Evolutionary conservation across 495 filamentous ascomycete species (phyloP).

Genomic region (Rhypophila decipiens): DNA sequence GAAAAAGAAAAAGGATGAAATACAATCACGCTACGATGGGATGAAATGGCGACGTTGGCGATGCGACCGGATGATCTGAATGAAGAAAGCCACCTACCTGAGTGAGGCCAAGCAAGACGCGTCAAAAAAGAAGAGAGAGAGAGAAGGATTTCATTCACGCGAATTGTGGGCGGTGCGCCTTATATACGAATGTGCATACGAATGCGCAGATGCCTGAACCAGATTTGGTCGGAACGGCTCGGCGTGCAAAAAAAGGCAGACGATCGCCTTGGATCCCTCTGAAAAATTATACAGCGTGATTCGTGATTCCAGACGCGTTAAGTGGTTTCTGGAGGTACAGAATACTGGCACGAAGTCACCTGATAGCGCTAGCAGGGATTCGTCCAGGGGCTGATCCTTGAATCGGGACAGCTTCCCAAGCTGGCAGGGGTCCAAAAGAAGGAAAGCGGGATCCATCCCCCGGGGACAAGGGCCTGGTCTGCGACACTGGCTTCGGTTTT

Average conservation of each 20-base stretch:
- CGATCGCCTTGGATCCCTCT: not conserved
- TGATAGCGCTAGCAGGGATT: constrained; percentile 12
- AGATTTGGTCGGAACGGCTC: constrained; percentile 10
- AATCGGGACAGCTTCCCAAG: not conserved
- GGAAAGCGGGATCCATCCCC: not conserved
- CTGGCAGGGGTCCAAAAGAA: not conserved
- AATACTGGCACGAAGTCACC: constrained; percentile 18
- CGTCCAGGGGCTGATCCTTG: constrained; percentile 7
- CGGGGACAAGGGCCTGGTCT: not conserved
- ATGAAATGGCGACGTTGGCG: constrained; percentile 1
- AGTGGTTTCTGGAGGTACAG: constrained; percentile 10
- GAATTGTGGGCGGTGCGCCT: constrained; percentile 8
- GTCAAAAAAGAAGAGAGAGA: constrained; percentile 9
- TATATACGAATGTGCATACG: constrained; percentile 19
- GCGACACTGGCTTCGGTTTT: not conserved
- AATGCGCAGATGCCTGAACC: constrained; percentile 28
- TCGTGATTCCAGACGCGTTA: constrained; percentile 22
- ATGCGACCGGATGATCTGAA: constrained; percentile 7
- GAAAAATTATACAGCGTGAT: constrained; percentile 23
- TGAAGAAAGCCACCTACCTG: constrained; percentile 18
- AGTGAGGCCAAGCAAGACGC: constrained; percentile 5
- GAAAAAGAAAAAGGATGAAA: constrained; percentile 5
- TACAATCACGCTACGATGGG: not conserved
- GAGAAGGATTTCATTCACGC: constrained; percentile 9
- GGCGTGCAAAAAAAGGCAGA: constrained; percentile 19